Evolutionary conservation across 768 basidiomycete genomes (phyloP), one percentile per base, ranked within the genome.

Genomic region (Galerina marginata): DNA sequence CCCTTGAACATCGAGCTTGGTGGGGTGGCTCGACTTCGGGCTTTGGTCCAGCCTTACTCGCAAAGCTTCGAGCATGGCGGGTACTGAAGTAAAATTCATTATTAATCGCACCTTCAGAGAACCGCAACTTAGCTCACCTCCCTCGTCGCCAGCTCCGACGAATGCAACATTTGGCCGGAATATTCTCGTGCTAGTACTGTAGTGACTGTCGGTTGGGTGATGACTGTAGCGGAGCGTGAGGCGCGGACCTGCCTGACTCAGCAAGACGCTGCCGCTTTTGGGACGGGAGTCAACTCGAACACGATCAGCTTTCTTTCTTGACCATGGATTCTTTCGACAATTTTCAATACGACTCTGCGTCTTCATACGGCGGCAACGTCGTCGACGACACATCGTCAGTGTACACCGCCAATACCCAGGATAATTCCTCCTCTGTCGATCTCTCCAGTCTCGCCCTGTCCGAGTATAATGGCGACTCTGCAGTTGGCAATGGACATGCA

Each of bases 261-360:
- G 61, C 61, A 62, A 40, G 44, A 46, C 44, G 44, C 56, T 62
- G 56, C 61, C 56, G 45, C n/a, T 58, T 62, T 62, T 62, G 51
- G 56, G n/a, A 57, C 37, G 15, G 40, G 29, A 36, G 26, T 33
- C 59, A 37, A 38, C 12, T 43, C n/a, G 16, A 58, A n/a, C 37
- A 16, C 56, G 7, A 54, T 47, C 55, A 47, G 6, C 59, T 54
- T 56, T 60, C 42, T 44, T 54, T 45, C 67, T 63, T 61, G 64
- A 72, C 62, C 72, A 91, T 92, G 91, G 91, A 92, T 71, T 84
- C 88, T 10, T 92, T 92, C 68, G 91, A 92, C 73, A 92, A 92
- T 69, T 92, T 91, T 67, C 91, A 92, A 72, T 92, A 90, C 67
- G 91, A 93, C 66, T 89, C 90, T 16, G 86, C 90, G 26, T 93